Percentiles rank a stretch among this genome's conserved stretches.
phyloP scores from a whole-genome alignment of 2,329 filamentous ascomycete genomes.

The Colletotrichum sp. region DNA sequence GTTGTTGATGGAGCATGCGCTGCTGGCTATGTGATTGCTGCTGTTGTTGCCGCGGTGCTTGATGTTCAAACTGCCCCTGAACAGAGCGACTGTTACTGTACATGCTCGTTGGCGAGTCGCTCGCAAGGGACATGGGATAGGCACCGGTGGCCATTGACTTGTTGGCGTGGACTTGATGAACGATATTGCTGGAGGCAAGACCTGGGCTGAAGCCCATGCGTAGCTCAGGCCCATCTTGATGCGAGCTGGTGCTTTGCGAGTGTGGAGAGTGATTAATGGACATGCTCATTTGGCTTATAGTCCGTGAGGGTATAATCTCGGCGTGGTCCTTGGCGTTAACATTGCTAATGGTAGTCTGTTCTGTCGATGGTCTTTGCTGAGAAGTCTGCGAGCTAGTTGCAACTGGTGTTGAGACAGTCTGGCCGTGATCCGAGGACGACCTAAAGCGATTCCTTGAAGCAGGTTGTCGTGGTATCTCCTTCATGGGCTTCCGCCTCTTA shows the following conservation, averaged over 20 bases:
- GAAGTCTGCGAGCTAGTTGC: neutral
- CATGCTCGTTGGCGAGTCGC: neutral
- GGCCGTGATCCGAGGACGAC: neutral
- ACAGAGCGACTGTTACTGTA: neutral
- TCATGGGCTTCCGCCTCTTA: neutral
- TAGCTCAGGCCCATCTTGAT: neutral
- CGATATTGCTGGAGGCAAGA: neutral
- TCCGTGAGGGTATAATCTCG: neutral
- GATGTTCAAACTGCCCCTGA: constrained; percentile 17
- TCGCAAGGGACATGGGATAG: neutral
- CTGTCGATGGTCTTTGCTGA: neutral
- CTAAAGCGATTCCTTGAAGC: neutral
- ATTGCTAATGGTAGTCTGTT: neutral
- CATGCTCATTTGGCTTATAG: neutral
- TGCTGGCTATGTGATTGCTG: neutral
- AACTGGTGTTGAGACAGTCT: neutral
- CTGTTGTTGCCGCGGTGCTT: constrained; percentile 26
- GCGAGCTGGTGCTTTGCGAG: neutral
- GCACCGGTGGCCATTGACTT: neutral
- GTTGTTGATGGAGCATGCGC: neutral
- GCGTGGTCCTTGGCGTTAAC: neutral
- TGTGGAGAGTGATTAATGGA: neutral
- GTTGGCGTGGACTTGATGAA: neutral
- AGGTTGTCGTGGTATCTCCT: neutral
- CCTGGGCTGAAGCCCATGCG: neutral